Evolutionary conservation across 2,329 filamentous ascomycete species (phyloP).

Genomic region (Ophiognomonia clavigignenti-juglandacearum): DNA sequence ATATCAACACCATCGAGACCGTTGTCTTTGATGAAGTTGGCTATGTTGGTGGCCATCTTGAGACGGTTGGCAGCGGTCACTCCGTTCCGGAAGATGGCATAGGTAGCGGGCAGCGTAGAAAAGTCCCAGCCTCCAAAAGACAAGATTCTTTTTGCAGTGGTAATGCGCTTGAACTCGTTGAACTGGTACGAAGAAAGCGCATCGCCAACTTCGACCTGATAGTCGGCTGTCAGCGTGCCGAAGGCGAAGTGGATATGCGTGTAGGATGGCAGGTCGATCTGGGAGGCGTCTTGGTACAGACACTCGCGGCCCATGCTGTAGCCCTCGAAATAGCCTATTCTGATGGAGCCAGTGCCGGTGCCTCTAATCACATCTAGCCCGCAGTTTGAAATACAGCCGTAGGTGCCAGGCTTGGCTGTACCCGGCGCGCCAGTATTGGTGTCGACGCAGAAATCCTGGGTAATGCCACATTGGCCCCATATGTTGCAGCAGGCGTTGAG

Average conservation of each 20-base stretch:
- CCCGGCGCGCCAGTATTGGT: constrained; percentile 30
- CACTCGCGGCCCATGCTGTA: constrained; percentile 26
- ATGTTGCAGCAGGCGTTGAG: constrained; percentile 18
- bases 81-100: constrained; percentile 31
- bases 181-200: constrained; percentile 30
- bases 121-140: constrained; percentile 41
- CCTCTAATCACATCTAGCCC: constrained; percentile 28
- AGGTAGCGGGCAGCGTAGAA: constrained; percentile 32
- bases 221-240: constrained; percentile 20
- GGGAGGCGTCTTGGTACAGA: constrained; percentile 19
- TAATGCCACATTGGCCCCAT: constrained; percentile 34
- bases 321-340: constrained; percentile 30
- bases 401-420: constrained; percentile 25
- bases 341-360: constrained; percentile 14
- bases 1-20: constrained; percentile 26
- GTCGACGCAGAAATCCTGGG: constrained; percentile 29
- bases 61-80: constrained; percentile 28
- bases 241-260: constrained; percentile 30
- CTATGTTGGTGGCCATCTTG: constrained; percentile 27
- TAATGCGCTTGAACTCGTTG: constrained; percentile 25
- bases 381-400: constrained; percentile 37
- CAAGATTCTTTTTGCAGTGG: constrained; percentile 32
- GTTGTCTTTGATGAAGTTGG: constrained; percentile 28
- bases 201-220: too few species aligned
- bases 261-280: constrained; percentile 14